Evolutionary conservation across 495 filamentous ascomycete genomes (phyloP).

Genomic region (Podospora fimiseda): DNA sequence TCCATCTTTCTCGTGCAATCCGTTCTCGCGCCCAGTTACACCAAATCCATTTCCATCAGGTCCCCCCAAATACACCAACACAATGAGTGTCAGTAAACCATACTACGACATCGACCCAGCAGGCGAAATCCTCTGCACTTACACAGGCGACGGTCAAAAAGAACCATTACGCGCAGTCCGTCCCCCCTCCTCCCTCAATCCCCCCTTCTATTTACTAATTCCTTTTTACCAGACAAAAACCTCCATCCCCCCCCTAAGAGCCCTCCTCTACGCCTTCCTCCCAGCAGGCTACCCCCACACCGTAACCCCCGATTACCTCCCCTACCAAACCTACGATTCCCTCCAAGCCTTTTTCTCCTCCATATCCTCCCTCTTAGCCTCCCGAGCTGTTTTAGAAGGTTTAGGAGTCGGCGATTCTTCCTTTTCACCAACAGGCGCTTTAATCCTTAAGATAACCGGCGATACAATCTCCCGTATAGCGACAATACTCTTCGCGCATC

Average conservation of each 20-base stretch:
- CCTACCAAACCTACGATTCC: slow-evolving; percentile 69
- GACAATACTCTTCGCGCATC: slow-evolving; percentile 86
- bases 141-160: slow-evolving; percentile 21
- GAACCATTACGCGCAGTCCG: slow-evolving; percentile 19
- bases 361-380: slow-evolving; percentile 82
- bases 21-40: not conserved
- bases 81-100: slow-evolving; percentile 22
- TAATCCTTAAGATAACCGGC: slow-evolving; percentile 81
- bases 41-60: no score
- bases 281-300: slow-evolving; percentile 88
- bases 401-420: slow-evolving; percentile 82
- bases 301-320: slow-evolving; percentile 82
- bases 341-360: slow-evolving; percentile 93
- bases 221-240: slow-evolving; percentile 22
- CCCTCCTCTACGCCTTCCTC: slow-evolving; percentile 70
- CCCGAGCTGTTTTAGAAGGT: slow-evolving; percentile 85
- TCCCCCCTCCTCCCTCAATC: not conserved
- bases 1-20: not conserved
- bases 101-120: slow-evolving; percentile 35
- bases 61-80: slow-evolving; percentile 3
- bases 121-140: slow-evolving; percentile 31
- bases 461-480: slow-evolving; percentile 79
- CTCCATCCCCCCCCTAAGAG: slow-evolving; percentile 24
- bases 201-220: not conserved
- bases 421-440: slow-evolving; percentile 78